Evolutionary conservation across 208 protist species (phyloP).

Genomic region (Trypanosoma scelopori): DNA sequence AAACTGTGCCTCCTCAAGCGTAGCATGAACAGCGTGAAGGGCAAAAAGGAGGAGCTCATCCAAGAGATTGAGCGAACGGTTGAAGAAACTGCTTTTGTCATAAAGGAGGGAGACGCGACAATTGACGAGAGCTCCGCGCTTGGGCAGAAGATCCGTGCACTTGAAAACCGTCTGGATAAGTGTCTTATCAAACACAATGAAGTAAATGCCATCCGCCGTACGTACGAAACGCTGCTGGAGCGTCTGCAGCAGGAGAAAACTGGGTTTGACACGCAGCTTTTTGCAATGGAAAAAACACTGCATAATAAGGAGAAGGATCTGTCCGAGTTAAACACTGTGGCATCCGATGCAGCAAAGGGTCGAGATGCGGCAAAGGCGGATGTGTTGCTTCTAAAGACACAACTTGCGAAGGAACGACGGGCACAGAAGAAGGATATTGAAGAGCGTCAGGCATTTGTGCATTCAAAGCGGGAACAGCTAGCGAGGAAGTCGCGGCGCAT

Average conservation of each 20-base stretch:
- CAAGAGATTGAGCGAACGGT: slow-evolving; percentile 55
- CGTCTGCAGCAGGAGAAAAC: slow-evolving; percentile 92
- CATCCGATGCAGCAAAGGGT: slow-evolving; percentile 75
- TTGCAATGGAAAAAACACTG: slow-evolving; percentile 86
- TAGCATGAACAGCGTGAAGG: slow-evolving; percentile 84
- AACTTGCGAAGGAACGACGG: slow-evolving; percentile 73
- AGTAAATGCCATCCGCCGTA: slow-evolving; percentile 91
- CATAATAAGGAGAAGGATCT: slow-evolving; percentile 90
- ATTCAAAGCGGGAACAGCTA: slow-evolving; percentile 71
- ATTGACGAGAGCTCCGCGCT: slow-evolving; percentile 77
- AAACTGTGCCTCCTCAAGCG: slow-evolving; percentile 81
- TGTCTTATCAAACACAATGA: slow-evolving; percentile 97
- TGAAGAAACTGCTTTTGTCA: slow-evolving; percentile 49
- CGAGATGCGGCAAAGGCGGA: slow-evolving; percentile 83
- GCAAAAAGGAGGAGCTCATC: slow-evolving; percentile 65
- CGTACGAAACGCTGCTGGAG: slow-evolving; percentile 95
- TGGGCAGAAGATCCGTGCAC: slow-evolving; percentile 90
- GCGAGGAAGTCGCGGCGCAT: slow-evolving; percentile 57
- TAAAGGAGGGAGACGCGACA: slow-evolving; percentile 52
- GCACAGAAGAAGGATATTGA: slow-evolving; percentile 85
- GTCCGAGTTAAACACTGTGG: slow-evolving; percentile 87
- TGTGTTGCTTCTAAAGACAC: slow-evolving; percentile 63
- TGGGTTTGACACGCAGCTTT: slow-evolving; percentile 90
- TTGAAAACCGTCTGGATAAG: slow-evolving; percentile 97
- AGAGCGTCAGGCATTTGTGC: slow-evolving; percentile 78